Conservation (phyloP, 106 monocot genomes). For the Apostasia shenzhenica region DNA sequence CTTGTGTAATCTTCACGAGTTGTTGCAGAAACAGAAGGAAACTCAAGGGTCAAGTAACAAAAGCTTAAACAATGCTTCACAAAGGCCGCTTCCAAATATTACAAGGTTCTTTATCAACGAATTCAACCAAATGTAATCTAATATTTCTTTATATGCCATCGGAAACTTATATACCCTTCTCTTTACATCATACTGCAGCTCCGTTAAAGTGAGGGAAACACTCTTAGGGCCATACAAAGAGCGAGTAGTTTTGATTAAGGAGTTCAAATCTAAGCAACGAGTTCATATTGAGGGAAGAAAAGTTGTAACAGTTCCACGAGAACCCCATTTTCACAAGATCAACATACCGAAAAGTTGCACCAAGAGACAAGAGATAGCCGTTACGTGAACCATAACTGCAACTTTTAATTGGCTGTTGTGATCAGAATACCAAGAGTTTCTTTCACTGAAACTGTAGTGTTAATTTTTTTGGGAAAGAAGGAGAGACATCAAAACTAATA, state of each 20-base stretch:
- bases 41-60: conserved; percentile 4
- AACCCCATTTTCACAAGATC: conserved; percentile 25
- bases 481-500: too few species aligned
- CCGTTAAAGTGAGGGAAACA: not conserved
- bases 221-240: not conserved
- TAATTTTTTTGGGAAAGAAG: too few species aligned
- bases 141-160: not conserved
- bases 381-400: not conserved
- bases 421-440: too few species aligned
- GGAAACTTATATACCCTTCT: not conserved
- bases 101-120: conserved; percentile 2
- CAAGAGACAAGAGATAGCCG: conserved; percentile 15
- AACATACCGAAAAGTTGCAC: conserved; percentile 34
- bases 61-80: conserved; percentile 3
- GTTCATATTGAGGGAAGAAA: conserved; percentile 10
- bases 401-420: too few species aligned
- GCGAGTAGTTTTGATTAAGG: not conserved
- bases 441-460: too few species aligned
- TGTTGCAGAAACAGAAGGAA: conserved; percentile 2
- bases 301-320: conserved; percentile 22
- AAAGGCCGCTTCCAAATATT: not conserved
- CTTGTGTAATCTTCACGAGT: not conserved
- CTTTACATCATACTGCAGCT: not conserved
- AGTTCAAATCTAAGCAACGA: not conserved
- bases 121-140: not conserved